A percentile compares a stretch with the other conserved stretches of the same genome.
phyloP scores from a whole-genome alignment of 2,329 filamentous ascomycete genomes.

The Fusarium sp. region DNA sequence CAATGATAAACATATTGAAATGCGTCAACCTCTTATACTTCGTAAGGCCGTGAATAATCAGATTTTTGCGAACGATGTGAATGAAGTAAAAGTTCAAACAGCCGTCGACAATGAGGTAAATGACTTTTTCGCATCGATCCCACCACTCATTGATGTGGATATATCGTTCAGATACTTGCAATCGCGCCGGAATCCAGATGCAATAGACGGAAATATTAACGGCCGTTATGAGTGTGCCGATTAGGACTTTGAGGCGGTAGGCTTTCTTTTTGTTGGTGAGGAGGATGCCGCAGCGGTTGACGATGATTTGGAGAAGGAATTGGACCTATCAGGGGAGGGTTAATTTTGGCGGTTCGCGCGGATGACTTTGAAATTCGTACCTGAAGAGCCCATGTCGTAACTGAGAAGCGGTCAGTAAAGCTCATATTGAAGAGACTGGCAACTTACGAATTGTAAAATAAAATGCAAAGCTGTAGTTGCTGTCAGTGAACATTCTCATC shows the following conservation, averaged over 20 bases:
- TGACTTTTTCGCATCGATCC: constrained; percentile 44
- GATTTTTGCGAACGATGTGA: constrained; percentile 35
- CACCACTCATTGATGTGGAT: constrained; percentile 42
- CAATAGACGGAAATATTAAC: constrained; percentile 42
- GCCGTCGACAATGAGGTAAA: constrained; percentile 42
- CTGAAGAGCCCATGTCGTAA: constrained; percentile 43
- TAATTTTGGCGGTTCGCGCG: not conserved
- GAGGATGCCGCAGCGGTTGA: constrained; percentile 41
- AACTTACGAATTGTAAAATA: constrained; percentile 43
- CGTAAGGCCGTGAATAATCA: constrained; percentile 34
- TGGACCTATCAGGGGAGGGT: constrained; percentile 22
- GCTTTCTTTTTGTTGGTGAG: constrained; percentile 31
- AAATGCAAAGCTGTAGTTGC: constrained; percentile 39
- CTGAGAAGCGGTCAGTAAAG: constrained; percentile 17
- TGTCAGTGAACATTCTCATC: not conserved
- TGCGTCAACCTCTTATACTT: constrained; percentile 41
- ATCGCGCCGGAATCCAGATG: constrained; percentile 41
- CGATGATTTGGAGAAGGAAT: constrained; percentile 42
- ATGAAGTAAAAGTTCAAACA: constrained; percentile 42
- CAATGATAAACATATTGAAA: constrained; percentile 44
- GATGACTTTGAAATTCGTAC: not conserved
- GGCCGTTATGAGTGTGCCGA: constrained; percentile 38
- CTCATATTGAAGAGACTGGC: accelerated
- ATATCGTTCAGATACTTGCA: constrained; percentile 37
- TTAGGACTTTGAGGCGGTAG: constrained; percentile 31